Percentiles rank a stretch among this genome's conserved stretches.
phyloP scores from a whole-genome alignment of 1,284 basidiomycete genomes.

The Cryptococcus sp. region DNA sequence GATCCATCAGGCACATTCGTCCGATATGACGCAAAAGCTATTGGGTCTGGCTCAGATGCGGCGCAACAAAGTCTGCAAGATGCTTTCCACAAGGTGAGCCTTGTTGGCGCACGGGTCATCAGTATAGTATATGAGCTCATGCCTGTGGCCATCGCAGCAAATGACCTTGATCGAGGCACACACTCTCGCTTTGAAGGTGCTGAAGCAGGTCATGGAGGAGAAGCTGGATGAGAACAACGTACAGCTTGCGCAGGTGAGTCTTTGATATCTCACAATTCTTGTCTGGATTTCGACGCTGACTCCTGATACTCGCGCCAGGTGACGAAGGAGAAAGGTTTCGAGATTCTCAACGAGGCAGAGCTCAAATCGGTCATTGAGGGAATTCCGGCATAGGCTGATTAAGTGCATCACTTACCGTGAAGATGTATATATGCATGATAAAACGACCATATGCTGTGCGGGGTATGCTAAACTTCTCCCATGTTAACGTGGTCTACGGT shows the following conservation, averaged over 20 bases:
- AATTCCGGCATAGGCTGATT: slow-evolving; percentile 32
- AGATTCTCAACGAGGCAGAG: slow-evolving; percentile 74
- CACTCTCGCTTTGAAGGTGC: slow-evolving; percentile 77
- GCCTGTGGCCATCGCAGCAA: slow-evolving; percentile 60
- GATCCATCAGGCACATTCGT: slow-evolving; percentile 99
- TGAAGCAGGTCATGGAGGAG: slow-evolving; percentile 99
- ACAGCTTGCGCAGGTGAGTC: slow-evolving; percentile 83
- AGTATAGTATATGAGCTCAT: no score
- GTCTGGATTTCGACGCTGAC: background rate
- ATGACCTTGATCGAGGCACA: slow-evolving; percentile 91
- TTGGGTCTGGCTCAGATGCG: slow-evolving; percentile 96
- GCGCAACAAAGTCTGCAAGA: slow-evolving; percentile 97
- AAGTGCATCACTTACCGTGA: background rate
- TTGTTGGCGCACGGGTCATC: no score
- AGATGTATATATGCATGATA: slow-evolving; percentile 23
- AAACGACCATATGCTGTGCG: slow-evolving; percentile 10
- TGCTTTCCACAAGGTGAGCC: slow-evolving; percentile 87
- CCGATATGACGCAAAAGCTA: slow-evolving; percentile 96
- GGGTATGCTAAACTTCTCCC: background rate
- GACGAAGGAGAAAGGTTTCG: slow-evolving; percentile 72
- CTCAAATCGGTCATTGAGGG: slow-evolving; percentile 76
- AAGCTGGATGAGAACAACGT: slow-evolving; percentile 98
- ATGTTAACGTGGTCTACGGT: no score
- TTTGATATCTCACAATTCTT: background rate
- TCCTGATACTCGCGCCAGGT: slow-evolving; percentile 58